Evolutionary conservation across 371 early-diverging fungal genomes (phyloP).

Genomic region (Chytridium lagenaria): DNA sequence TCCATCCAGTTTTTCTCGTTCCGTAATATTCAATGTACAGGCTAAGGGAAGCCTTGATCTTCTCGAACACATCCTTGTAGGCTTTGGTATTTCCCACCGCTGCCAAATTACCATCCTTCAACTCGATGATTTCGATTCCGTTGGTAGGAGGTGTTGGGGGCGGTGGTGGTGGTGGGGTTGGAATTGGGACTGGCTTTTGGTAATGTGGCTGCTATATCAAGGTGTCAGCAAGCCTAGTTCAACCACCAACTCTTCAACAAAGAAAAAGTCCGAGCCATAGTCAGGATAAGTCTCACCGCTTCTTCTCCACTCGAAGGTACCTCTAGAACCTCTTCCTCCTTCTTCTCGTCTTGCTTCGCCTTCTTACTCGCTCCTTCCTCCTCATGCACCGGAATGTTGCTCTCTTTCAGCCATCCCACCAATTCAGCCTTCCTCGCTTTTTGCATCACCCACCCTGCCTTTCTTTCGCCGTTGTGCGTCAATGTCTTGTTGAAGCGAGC

Average conservation of each 20-base stretch:
- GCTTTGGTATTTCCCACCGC: background rate
- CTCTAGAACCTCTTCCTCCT: no score
- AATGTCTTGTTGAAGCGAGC: slow-evolving; percentile 19
- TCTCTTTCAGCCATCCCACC: background rate
- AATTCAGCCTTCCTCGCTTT: slow-evolving; percentile 8
- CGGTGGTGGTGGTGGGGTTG: no score
- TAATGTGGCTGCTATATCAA: no score
- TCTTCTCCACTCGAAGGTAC: no score
- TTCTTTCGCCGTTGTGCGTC: background rate
- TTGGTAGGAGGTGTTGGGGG: background rate
- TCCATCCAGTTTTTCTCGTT: background rate
- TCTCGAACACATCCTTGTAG: background rate
- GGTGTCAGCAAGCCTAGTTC: no score
- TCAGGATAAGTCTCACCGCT: no score
- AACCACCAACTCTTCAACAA: no score
- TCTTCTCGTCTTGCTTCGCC: no score
- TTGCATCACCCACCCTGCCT: slow-evolving; percentile 12
- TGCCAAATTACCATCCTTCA: background rate
- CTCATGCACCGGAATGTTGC: background rate
- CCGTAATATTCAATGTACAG: slow-evolving; percentile 5
- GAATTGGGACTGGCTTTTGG: no score
- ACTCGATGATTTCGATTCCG: background rate
- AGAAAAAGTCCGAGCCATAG: no score
- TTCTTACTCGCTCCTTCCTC: background rate
- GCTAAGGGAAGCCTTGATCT: background rate